A percentile compares a stretch with the other conserved stretches of the same genome.
Conservation (phyloP, 164 flowering plant genomes). For the Warburgia ugandensis region DNA sequence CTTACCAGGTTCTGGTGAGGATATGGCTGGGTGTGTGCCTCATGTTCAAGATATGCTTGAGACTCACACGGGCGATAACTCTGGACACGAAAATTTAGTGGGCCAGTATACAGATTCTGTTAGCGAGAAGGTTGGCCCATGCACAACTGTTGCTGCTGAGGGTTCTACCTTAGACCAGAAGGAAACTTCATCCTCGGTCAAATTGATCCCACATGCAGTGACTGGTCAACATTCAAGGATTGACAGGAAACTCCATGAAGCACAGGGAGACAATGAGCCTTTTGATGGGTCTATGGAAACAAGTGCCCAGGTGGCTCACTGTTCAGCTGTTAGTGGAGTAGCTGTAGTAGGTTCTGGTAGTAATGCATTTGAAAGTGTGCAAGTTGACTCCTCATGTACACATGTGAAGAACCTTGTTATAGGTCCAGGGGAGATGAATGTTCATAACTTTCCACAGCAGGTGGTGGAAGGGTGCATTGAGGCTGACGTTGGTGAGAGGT, state of each 20-base stretch:
- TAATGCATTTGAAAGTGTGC: conserved; percentile 9
- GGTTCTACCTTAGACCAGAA: background rate
- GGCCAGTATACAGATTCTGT: conserved; percentile 12
- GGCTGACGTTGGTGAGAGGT: conserved; percentile 7
- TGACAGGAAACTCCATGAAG: no score
- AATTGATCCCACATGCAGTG: no score
- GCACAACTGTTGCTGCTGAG: conserved; percentile 1
- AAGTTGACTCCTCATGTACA: conserved; percentile 11
- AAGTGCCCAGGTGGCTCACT: background rate
- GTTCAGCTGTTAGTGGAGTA: background rate
- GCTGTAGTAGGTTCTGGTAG: background rate
- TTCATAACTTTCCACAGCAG: conserved; percentile 11
- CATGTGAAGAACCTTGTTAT: conserved; percentile 6
- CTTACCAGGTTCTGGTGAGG: conserved; percentile 16
- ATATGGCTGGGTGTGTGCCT: conserved; percentile 8
- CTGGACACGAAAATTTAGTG: conserved; percentile 17
- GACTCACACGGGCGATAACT: conserved; percentile 16
- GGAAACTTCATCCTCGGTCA: background rate
- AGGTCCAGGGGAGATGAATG: conserved; percentile 12
- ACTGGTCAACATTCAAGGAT: no score
- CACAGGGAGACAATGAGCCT: background rate
- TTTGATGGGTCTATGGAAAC: background rate
- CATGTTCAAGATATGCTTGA: conserved; percentile 16
- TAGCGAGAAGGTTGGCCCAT: conserved; percentile 9
- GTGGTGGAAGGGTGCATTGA: conserved; percentile 1